Conservation (phyloP, 2,329 filamentous ascomycete genomes). For the Septoria petroselini region DNA sequence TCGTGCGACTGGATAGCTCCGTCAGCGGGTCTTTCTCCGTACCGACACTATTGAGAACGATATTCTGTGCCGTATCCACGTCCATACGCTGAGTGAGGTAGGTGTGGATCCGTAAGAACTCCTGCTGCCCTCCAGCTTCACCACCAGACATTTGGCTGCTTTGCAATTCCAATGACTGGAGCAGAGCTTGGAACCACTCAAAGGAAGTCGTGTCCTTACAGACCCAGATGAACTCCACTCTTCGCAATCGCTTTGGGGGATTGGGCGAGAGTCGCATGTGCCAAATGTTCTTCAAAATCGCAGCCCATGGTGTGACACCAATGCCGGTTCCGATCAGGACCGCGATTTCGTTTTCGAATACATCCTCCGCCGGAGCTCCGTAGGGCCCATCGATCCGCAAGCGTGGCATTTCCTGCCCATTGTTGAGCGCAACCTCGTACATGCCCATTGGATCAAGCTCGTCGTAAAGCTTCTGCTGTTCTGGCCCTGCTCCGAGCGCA, state of each 20-base stretch:
- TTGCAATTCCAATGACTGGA: conserved; percentile 86
- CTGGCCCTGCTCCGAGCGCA: conserved; percentile 83
- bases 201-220: conserved; percentile 94
- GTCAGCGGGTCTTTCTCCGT: conserved; percentile 85
- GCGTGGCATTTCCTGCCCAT: conserved; percentile 85
- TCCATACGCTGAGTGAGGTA: conserved; percentile 94
- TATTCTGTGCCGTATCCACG: conserved; percentile 89
- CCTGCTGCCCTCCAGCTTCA: conserved; percentile 55
- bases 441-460: conserved; percentile 89
- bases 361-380: conserved; percentile 93
- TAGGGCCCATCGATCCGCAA: conserved; percentile 94
- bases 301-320: conserved; percentile 81
- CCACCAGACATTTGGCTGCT: conserved; percentile 58
- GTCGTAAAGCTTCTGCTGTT: conserved; percentile 86
- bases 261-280: conserved; percentile 88
- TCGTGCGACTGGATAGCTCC: conserved; percentile 82
- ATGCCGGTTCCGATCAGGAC: conserved; percentile 84
- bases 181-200: conserved; percentile 96
- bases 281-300: conserved; percentile 96
- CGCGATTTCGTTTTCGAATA: conserved; percentile 89
- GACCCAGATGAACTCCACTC: conserved; percentile 99
- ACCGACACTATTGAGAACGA: conserved; percentile 92
- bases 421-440: conserved; percentile 94
- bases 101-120: conserved; percentile 97
- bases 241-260: conserved; percentile 80